A percentile compares a stretch with the other conserved stretches of the same genome.
Evolutionary conservation across 73 alveolate genomes (phyloP).

Genomic region (Paramecium caudatum): DNA sequence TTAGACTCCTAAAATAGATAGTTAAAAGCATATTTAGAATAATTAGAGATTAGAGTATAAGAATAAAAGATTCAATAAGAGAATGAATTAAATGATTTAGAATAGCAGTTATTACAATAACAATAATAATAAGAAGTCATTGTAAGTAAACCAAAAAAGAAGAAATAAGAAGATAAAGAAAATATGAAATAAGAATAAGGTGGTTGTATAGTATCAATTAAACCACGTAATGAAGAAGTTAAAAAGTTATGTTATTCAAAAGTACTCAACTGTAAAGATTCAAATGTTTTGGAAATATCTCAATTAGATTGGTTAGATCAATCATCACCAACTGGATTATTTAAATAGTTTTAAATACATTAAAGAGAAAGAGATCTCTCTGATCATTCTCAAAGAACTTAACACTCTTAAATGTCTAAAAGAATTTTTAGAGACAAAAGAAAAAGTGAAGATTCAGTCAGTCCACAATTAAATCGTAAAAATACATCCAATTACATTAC

Average conservation of each 20-base stretch:
- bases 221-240: not conserved
- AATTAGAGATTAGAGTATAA: not conserved
- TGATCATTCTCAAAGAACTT: not conserved
- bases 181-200: conserved; percentile 19
- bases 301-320: conserved; percentile 38
- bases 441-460: conserved; percentile 25
- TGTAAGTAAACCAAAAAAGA: not conserved
- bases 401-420: conserved; percentile 1
- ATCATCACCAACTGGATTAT: not conserved
- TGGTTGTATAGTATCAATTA: conserved; percentile 50
- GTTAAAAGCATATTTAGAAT: not conserved
- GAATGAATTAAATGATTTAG: not conserved
- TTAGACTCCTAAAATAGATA: not conserved
- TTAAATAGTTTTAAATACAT: not conserved
- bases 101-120: not conserved
- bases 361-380: conserved; percentile 28
- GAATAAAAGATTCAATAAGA: not conserved
- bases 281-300: conserved; percentile 33
- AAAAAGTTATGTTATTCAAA: conserved; percentile 33
- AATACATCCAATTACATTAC: not conserved
- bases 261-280: conserved; percentile 23
- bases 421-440: conserved; percentile 16
- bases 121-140: not conserved
- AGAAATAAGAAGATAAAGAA: not conserved
- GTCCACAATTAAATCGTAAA: not conserved